Base-by-base conservation (phyloP, 2,329 filamentous ascomycete genomes). In the Diaporthe helianthi region DNA sequence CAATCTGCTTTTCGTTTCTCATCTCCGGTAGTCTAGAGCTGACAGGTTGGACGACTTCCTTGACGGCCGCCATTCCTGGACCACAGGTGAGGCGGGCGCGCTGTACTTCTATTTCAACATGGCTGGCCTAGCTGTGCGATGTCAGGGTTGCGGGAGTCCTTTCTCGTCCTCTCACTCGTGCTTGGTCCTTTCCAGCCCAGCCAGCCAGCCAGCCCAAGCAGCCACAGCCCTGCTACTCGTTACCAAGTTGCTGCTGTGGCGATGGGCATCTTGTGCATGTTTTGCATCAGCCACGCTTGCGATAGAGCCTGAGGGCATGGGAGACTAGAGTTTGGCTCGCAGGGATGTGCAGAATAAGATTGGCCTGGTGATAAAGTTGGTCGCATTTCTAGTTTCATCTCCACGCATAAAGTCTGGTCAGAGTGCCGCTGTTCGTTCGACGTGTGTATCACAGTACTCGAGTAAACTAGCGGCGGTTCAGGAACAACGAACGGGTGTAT, bases 11-110 rank as follows among this genome's bases (percentile, higher is more conserved):
- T 61, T 61, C 58, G 41, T 33, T 15, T 61, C 26, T 49, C 58
- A 63, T 63, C 44, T 63, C 58, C 29, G 58, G 44, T 63, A 49
- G 58, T 24, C 58, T 36, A 29, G 58, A 63, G 58, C 58, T 63
- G 58, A 63, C 58, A 49, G 41, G 38, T 47, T 33, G 58, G 58
- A 47, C 41, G 58, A 41, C 44, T 49, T 63, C 19, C n/a, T 19
- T 49, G 58, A 63, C 44, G 58, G 58, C 44, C 44, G 44, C 44
- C 58, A 63, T 36, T 2, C 29, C 31, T n/a, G 29, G 58, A 22
- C 44, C 31, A 24, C 9, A 24, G 29, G 44, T 49, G 44, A 15
- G 44, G 10, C 29, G 12, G 7, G 44, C 44, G 29, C 19, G 38
- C 24, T 46, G 55, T 60, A 31, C 38, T 19, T 26, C 54, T n/a